Conservation (phyloP, 345 rosid species). For the Odontarrhena argentea region DNA sequence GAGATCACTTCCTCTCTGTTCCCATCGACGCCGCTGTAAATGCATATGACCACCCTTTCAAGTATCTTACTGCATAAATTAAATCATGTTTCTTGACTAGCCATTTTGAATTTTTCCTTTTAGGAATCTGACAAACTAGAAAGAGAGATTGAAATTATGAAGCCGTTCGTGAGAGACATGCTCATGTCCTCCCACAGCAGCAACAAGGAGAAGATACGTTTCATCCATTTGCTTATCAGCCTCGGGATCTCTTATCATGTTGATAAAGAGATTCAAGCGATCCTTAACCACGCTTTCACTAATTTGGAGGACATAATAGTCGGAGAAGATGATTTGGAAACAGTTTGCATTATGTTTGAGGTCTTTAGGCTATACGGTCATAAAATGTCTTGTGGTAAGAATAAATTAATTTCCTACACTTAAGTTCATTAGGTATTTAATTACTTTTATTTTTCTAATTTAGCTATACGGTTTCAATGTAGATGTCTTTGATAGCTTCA, state of each 20-base stretch:
- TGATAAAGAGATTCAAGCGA: conserved; percentile 18
- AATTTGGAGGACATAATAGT: conserved; percentile 9
- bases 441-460: too few relatives aligned
- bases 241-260: conserved; percentile 24
- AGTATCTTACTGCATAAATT: not conserved
- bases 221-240: conserved; percentile 29
- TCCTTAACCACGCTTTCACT: conserved; percentile 6
- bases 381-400: conserved; percentile 29
- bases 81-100: conserved; percentile 3
- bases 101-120: not conserved
- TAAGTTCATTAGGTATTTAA: not conserved
- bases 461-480: not conserved
- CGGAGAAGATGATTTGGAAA: conserved; percentile 20
- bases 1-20: conserved; percentile 24
- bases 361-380: conserved; percentile 19
- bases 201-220: conserved; percentile 21
- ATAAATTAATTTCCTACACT: not conserved
- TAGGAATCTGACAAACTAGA: conserved; percentile 19
- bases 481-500: conserved; percentile 28
- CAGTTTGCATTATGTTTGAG: conserved; percentile 25
- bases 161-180: conserved; percentile 8
- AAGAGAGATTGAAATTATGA: conserved; percentile 12
- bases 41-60: not conserved
- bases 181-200: conserved; percentile 18
- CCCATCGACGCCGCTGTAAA: not conserved